Percentiles rank a stretch among this genome's conserved stretches.
phyloP scores from a whole-genome alignment of 495 filamentous ascomycete species.

The Penicillium coffeae region DNA sequence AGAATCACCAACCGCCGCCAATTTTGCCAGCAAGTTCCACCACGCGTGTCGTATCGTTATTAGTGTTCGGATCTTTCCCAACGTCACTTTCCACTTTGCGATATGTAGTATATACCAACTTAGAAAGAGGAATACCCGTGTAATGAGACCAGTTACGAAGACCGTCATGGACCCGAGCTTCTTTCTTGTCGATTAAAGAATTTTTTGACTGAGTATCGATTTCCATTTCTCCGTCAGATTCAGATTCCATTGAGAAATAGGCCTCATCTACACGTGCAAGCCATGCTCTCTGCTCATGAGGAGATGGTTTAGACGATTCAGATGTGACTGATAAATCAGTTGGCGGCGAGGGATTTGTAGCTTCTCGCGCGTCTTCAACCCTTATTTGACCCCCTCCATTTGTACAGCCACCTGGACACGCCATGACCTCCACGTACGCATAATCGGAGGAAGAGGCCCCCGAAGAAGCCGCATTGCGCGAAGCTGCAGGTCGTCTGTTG shows the following conservation, averaged over 20 bases:
- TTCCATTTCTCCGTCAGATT: constrained; percentile 38
- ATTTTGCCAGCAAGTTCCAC: constrained; percentile 88
- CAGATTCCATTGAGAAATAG: constrained; percentile 79
- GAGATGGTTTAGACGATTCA: constrained; percentile 50
- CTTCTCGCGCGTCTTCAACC: constrained; percentile 62
- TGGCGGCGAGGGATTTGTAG: constrained; percentile 10
- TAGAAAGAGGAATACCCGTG: constrained; percentile 66
- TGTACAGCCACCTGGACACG: constrained; percentile 94
- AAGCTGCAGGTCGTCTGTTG: constrained; percentile 39
- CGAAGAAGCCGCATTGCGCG: constrained; percentile 28
- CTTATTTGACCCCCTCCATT: constrained; percentile 97
- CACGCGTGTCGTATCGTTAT: constrained; percentile 69
- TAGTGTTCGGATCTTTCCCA: constrained; percentile 61
- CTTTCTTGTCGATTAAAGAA: constrained; percentile 26
- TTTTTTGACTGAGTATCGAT: constrained; percentile 7
- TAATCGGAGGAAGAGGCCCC: constrained; percentile 54
- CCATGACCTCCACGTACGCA: constrained; percentile 96
- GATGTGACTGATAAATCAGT: constrained; percentile 3
- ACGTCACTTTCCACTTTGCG: constrained; percentile 92
- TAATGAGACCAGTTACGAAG: constrained; percentile 68
- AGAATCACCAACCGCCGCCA: constrained; percentile 84
- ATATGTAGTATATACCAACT: constrained; percentile 78
- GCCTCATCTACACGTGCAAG: constrained; percentile 84
- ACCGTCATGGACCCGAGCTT: constrained; percentile 46
- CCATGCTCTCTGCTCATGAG: constrained; percentile 81